Evolutionary conservation across 2,329 filamentous ascomycete genomes (phyloP), one percentile per base, ranked within the genome.

Genomic region (Colletotrichum salicis): DNA sequence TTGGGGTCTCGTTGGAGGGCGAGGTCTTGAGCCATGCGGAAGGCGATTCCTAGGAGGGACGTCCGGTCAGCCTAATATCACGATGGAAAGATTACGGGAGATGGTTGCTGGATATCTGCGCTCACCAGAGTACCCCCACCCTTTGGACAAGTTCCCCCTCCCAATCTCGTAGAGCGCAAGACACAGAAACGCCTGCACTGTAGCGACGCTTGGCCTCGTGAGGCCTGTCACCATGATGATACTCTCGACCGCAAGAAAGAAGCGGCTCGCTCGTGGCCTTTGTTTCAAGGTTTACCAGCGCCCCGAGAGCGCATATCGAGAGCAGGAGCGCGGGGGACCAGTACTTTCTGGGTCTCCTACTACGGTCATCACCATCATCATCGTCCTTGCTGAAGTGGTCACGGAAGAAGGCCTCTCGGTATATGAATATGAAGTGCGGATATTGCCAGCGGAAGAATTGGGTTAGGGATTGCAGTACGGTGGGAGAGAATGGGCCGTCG

Each of bases 351-450:
- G 56, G 51, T 1, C 62, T 45, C 15, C 37, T 8, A 5, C 37
- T 13, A 19, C 5, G 15, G 1, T 19, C 37, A 41, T 41, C 37
- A 19, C 6, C 2, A 15, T 41, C 37, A 0, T 70, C 61, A 22
- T 73, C 62, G 5, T 54, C 51, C 4, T 27, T 24, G 6, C 73
- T 69, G 29, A 76, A 76, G 29, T 79, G 75, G 11, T 71, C 64
- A 22, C 69, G 19, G 5, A 72, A 55, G n/a, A 79, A 79, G 0
- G 76, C 77, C 27, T 79, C 78, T 0, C 78, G 76, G 33, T 79
- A 79, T 2, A 79, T 75, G 55, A 79, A 79, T 75, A 79, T 78
- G 72, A 79, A 79, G n/a, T 79, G 74, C 5, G 77, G 76, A 33
- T 78, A 79, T 58, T 79, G 77, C 73, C 75, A 77, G n/a, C 70